These are phyloP conservation scores for Hemerocallis citrina DNA, from an alignment of 106 monocot genomes.

Conservation along the genomic window DNA sequence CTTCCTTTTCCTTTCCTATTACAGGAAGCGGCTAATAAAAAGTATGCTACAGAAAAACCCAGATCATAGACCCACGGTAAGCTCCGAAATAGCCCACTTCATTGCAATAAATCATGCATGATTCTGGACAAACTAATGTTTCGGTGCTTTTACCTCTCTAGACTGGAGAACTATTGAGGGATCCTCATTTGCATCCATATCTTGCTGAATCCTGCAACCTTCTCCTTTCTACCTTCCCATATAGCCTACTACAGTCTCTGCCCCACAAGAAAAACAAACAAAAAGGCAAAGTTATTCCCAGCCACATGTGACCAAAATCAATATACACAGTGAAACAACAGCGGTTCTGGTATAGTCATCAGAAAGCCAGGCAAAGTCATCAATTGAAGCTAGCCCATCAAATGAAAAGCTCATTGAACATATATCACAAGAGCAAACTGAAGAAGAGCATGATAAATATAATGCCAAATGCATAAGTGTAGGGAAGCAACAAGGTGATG, in stretches of 20 bases:
- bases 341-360: background rate
- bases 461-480: background rate
- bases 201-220: conserved; percentile 59
- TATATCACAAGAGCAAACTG: background rate
- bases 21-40: conserved; percentile 84
- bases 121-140: background rate
- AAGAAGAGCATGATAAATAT: background rate
- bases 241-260: conserved; percentile 27
- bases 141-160: conserved; percentile 14
- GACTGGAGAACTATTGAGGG: conserved; percentile 70
- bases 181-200: conserved; percentile 52
- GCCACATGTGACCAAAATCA: conserved; percentile 1
- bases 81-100: conserved; percentile 7
- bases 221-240: conserved; percentile 66
- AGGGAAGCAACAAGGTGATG: background rate
- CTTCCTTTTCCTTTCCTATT: background rate
- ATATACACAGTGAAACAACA: conserved; percentile 2
- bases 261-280: conserved; percentile 22
- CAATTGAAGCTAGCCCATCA: conserved; percentile 4
- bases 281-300: conserved; percentile 15
- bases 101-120: background rate
- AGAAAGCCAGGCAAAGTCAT: background rate
- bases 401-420: background rate
- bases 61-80: conserved; percentile 85
- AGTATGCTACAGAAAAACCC: conserved; percentile 91